These are phyloP conservation scores for Blumeriella jaapii DNA, from an alignment of 2,329 filamentous ascomycete genomes.

Conservation along the genomic window DNA sequence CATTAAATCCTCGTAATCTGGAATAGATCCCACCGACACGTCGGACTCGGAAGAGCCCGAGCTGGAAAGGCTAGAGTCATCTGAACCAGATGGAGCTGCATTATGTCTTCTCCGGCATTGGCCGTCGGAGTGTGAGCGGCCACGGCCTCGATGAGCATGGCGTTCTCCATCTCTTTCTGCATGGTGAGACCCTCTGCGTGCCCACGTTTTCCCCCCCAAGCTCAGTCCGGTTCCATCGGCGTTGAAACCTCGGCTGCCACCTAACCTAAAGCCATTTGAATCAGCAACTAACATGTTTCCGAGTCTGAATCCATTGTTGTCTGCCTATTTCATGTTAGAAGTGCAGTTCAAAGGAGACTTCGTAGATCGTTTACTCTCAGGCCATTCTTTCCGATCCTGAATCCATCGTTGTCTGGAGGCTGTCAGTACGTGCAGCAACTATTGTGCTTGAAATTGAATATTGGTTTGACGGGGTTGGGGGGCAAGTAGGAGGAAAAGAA, in stretches of 20 bases:
- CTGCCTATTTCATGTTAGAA: constrained; percentile 2
- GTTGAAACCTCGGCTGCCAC: constrained; percentile 14
- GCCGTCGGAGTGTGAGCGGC: constrained; percentile 7
- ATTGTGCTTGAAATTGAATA: neutral
- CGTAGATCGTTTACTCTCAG: constrained; percentile 9
- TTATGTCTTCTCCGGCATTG: constrained; percentile 6
- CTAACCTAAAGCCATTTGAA: constrained; percentile 29
- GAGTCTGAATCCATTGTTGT: constrained; percentile 9
- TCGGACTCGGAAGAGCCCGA: constrained; percentile 26
- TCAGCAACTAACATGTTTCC: constrained; percentile 28
- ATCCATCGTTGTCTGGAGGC: constrained; percentile 16
- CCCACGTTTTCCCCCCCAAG: constrained; percentile 15
- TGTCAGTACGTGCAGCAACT: neutral
- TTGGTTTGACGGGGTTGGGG: neutral
- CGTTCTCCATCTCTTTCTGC: constrained; percentile 5
- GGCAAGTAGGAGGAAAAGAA: neutral
- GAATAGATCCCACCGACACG: constrained; percentile 40
- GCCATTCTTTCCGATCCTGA: constrained; percentile 15
- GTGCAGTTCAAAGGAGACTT: neutral
- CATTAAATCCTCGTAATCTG: constrained; percentile 39
- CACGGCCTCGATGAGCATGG: constrained; percentile 10
- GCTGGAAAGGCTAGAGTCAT: constrained; percentile 27
- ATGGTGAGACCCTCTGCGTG: constrained; percentile 8
- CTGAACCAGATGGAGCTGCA: constrained; percentile 14
- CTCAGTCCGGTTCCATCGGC: constrained; percentile 16